These are phyloP conservation scores for Gautieria morchelliformis DNA, from an alignment of 768 basidiomycete species.

Conservation along the genomic window DNA sequence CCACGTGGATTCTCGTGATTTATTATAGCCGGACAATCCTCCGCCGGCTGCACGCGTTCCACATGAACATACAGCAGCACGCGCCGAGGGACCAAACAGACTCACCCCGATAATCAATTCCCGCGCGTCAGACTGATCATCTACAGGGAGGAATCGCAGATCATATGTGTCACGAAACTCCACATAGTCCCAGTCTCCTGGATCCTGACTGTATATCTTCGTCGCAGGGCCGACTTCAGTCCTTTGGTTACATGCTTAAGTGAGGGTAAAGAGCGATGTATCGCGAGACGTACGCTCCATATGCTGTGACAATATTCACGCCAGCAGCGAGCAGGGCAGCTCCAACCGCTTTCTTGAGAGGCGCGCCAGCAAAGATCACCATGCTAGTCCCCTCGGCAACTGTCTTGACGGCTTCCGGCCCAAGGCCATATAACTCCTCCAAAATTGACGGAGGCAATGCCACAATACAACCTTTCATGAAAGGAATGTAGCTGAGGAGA, in stretches of 20 bases:
- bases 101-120: slow-evolving; percentile 17
- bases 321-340: slow-evolving; percentile 1
- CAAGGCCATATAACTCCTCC: background rate
- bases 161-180: slow-evolving; percentile 1
- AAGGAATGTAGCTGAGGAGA: background rate
- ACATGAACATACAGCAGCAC: background rate
- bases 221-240: slow-evolving; percentile 14
- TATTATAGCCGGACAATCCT: slow-evolving; percentile 9
- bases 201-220: slow-evolving; percentile 1
- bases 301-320: background rate
- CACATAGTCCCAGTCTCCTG: slow-evolving; percentile 10
- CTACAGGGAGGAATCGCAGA: slow-evolving; percentile 3
- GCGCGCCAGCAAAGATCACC: slow-evolving; percentile 14
- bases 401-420: background rate
- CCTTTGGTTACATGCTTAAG: slow-evolving; percentile 6
- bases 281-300: slow-evolving; percentile 9
- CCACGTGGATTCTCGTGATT: background rate
- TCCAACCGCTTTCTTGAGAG: slow-evolving; percentile 10
- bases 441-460: background rate
- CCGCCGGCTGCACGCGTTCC: slow-evolving; percentile 16
- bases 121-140: background rate
- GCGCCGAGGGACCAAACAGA: background rate
- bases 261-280: background rate
- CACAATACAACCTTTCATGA: background rate
- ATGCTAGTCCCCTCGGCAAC: background rate